Conservation (phyloP, 768 basidiomycete species). For the Pleurotus eryngii region DNA sequence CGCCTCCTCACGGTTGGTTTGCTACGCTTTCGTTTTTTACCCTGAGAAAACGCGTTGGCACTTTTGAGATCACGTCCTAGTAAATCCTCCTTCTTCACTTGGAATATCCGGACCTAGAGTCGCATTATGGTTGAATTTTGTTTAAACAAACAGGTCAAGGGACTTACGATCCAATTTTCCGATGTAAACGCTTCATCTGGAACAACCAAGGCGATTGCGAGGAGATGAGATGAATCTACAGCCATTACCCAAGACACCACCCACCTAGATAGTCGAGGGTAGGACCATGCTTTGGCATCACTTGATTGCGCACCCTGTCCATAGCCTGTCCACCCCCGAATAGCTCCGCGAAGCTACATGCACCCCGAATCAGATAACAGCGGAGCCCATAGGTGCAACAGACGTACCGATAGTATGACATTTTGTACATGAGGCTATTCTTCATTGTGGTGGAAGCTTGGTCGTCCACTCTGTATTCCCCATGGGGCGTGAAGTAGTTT, state of each 20-base stretch:
- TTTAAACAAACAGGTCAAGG: neutral
- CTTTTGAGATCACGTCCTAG: conserved; percentile 88
- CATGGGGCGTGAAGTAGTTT: conserved; percentile 87
- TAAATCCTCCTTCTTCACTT: conserved; percentile 91
- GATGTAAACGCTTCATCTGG: conserved; percentile 98
- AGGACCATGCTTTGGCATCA: conserved; percentile 72
- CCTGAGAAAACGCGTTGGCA: conserved; percentile 79
- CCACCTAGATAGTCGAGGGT: conserved; percentile 85
- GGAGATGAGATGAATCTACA: neutral
- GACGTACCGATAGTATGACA: conserved; percentile 88
- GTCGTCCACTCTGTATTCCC: conserved; percentile 93
- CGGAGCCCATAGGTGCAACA: neutral
- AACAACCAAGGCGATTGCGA: conserved; percentile 5
- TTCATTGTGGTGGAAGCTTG: conserved; percentile 83
- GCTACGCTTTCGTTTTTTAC: conserved; percentile 85
- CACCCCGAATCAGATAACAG: conserved; percentile 5
- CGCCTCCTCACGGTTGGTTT: conserved; percentile 66
- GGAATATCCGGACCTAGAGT: conserved; percentile 80
- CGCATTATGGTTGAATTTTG: neutral
- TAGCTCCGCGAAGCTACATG: conserved; percentile 74
- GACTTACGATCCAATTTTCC: conserved; percentile 96
- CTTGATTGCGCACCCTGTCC: conserved; percentile 90
- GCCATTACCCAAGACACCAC: conserved; percentile 21
- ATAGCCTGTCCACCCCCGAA: conserved; percentile 68
- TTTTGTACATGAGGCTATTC: conserved; percentile 98